These are phyloP conservation scores for Fusarium gaditjirri DNA, from an alignment of 2,329 filamentous ascomycete species.

Conservation along the genomic window DNA sequence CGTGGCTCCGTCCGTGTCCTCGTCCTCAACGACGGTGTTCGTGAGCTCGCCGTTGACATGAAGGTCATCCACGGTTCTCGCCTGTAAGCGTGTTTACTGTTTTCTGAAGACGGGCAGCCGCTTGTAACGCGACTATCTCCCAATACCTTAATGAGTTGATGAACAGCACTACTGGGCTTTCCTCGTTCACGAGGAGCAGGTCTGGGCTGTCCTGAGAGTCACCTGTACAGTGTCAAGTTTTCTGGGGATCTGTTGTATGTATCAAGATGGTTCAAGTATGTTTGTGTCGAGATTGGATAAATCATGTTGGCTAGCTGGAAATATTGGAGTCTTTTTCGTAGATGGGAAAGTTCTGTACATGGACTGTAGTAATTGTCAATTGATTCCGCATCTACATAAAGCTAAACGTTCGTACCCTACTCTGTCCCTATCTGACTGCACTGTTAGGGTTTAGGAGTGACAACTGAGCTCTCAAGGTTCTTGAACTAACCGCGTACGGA, in stretches of 20 bases:
- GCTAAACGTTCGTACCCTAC: no score
- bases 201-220: conserved; percentile 22
- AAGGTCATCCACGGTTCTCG: conserved; percentile 91
- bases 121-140: conserved; percentile 40
- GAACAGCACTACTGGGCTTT: conserved; percentile 28
- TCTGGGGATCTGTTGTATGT: conserved; percentile 37
- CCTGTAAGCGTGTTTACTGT: conserved; percentile 59
- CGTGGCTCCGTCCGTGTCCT: conserved; percentile 94
- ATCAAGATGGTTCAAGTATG: conserved; percentile 44
- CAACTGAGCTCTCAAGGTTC: background rate
- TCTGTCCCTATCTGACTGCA: background rate
- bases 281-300: conserved; percentile 48
- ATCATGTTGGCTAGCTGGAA: conserved; percentile 48
- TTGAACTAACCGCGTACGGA: background rate
- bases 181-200: conserved; percentile 24
- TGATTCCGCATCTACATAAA: conserved; percentile 43
- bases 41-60: conserved; percentile 97
- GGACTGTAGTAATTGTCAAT: conserved; percentile 50
- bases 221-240: conserved; percentile 38
- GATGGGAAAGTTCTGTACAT: conserved; percentile 58
- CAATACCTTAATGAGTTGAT: conserved; percentile 28
- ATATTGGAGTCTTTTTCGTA: conserved; percentile 53
- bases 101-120: conserved; percentile 35
- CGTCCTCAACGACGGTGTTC: conserved; percentile 92
- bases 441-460: background rate